Evolutionary conservation across 2,329 filamentous ascomycete genomes (phyloP).

Genomic region (Drechslera avenae): DNA sequence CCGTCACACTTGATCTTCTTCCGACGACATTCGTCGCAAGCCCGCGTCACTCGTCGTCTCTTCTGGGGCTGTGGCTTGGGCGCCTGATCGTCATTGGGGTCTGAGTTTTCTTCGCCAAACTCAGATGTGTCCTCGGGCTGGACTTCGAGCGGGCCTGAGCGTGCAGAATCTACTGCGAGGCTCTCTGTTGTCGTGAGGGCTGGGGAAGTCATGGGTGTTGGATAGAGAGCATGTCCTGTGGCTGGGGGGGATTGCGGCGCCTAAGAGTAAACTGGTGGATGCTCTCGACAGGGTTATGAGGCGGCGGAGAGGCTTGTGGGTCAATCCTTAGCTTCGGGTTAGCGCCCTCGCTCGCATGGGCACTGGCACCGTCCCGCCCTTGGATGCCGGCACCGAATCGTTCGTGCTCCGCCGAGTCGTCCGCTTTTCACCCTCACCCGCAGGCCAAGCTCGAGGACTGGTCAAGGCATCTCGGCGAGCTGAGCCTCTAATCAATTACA

Average conservation of each 20-base stretch:
- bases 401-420: slow-evolving; percentile 36
- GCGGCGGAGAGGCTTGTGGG: slow-evolving; percentile 36
- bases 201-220: slow-evolving; percentile 45
- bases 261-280: slow-evolving; percentile 40
- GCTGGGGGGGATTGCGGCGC: slow-evolving; percentile 37
- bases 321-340: slow-evolving; percentile 40
- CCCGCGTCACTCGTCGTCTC: slow-evolving; percentile 51
- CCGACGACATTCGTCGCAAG: slow-evolving; percentile 49
- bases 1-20: slow-evolving; percentile 64
- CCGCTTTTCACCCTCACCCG: slow-evolving; percentile 26
- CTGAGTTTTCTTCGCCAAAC: slow-evolving; percentile 38
- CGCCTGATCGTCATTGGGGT: slow-evolving; percentile 42
- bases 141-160: slow-evolving; percentile 33
- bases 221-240: slow-evolving; percentile 37
- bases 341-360: slow-evolving; percentile 29
- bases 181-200: slow-evolving; percentile 40
- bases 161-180: slow-evolving; percentile 36
- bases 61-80: slow-evolving; percentile 49
- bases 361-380: slow-evolving; percentile 37
- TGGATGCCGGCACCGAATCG: slow-evolving; percentile 32
- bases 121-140: slow-evolving; percentile 41
- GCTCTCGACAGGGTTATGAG: slow-evolving; percentile 31
- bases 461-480: slow-evolving; percentile 10
- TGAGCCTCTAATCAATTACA: neutral
- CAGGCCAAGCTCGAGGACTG: slow-evolving; percentile 15